A percentile compares a stretch with the other conserved stretches of the same genome.
Evolutionary conservation across 2,329 filamentous ascomycete species (phyloP).

Genomic region (Aureobasidium sp.): DNA sequence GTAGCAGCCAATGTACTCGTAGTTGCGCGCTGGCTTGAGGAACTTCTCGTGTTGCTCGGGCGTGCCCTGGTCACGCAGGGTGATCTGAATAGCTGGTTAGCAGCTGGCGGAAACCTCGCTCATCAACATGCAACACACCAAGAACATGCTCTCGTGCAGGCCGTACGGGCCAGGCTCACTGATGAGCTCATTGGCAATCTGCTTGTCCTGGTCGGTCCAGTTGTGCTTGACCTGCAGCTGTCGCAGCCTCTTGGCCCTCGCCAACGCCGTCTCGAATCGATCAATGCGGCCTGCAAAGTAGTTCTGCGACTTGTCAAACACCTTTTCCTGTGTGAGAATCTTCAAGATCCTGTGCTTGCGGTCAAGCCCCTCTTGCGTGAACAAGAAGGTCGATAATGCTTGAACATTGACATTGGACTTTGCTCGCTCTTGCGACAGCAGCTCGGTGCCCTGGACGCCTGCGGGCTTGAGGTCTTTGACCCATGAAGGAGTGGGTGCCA

Average conservation of each 20-base stretch:
- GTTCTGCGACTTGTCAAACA: conserved; percentile 74
- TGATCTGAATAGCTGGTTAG: conserved; percentile 42
- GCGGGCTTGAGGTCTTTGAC: conserved; percentile 61
- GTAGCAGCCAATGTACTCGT: conserved; percentile 71
- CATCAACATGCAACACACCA: conserved; percentile 38
- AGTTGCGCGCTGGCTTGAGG: conserved; percentile 60
- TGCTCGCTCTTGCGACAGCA: conserved; percentile 61
- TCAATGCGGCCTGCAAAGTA: conserved; percentile 66
- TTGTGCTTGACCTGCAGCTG: conserved; percentile 59
- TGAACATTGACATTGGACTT: conserved; percentile 61
- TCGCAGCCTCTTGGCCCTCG: conserved; percentile 62
- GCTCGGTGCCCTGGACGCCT: conserved; percentile 60
- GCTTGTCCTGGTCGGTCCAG: conserved; percentile 60
- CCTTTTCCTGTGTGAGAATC: conserved; percentile 58
- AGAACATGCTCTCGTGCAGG: conserved; percentile 64
- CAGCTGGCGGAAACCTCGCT: neutral
- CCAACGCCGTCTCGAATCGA: conserved; percentile 62
- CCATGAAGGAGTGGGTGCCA: conserved; percentile 47
- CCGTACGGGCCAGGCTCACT: conserved; percentile 68
- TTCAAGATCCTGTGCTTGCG: conserved; percentile 54
- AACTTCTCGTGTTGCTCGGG: conserved; percentile 68
- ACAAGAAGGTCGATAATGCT: conserved; percentile 61
- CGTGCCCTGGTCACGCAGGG: conserved; percentile 63
- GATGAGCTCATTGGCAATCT: conserved; percentile 60
- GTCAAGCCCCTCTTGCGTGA: conserved; percentile 58